Evolutionary conservation across 2,329 filamentous ascomycete species (phyloP).

Genomic region (Diaporthe destruens): DNA sequence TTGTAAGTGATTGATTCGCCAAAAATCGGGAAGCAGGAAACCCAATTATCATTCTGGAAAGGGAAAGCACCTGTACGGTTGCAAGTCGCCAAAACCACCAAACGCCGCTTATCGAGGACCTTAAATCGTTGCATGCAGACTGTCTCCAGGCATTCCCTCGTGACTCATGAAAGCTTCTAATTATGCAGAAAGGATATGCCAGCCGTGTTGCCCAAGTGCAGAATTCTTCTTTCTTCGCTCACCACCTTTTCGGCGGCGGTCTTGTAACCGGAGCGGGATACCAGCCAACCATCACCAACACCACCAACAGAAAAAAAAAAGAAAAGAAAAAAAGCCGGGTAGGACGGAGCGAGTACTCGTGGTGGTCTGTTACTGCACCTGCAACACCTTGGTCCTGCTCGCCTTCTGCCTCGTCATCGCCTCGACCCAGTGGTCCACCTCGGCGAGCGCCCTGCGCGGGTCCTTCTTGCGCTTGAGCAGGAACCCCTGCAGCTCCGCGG

Average conservation of each 20-base stretch:
- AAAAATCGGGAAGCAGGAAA: too few species aligned
- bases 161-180: slow-evolving; percentile 10
- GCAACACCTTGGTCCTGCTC: slow-evolving; percentile 60
- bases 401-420: slow-evolving; percentile 64
- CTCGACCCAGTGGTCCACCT: slow-evolving; percentile 67
- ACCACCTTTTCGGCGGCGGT: neutral
- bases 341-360: too few species aligned
- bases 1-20: neutral
- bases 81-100: neutral
- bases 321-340: too few species aligned
- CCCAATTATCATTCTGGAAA: neutral
- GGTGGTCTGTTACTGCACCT: slow-evolving; percentile 57
- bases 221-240: neutral
- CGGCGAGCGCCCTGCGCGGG: slow-evolving; percentile 65
- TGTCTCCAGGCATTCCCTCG: neutral
- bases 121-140: neutral
- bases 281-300: neutral
- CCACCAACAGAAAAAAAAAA: neutral
- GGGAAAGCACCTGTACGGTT: too few species aligned
- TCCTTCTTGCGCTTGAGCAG: slow-evolving; percentile 72
- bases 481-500: slow-evolving; percentile 75
- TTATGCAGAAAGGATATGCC: neutral
- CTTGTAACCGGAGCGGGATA: neutral
- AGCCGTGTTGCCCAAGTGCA: neutral
- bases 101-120: neutral